Conservation (phyloP, 257 asterid species). For the Solanum lignicaule region DNA sequence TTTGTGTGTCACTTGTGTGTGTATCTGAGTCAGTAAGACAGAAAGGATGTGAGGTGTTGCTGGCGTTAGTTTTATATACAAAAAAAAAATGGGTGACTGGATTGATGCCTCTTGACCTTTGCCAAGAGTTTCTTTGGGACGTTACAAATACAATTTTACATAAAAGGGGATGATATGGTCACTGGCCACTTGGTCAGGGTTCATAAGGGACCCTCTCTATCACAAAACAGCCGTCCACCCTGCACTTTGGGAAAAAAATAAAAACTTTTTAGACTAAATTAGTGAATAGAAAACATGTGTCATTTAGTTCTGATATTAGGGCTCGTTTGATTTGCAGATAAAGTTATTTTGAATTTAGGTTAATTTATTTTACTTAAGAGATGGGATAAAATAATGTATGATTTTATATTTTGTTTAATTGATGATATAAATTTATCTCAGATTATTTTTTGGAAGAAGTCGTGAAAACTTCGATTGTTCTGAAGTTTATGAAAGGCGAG, state of each 20-base stretch:
- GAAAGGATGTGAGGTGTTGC: background rate
- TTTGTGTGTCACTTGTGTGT: background rate
- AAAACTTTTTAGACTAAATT: background rate
- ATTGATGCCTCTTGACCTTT: conserved; percentile 30
- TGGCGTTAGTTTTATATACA: background rate
- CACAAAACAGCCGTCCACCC: background rate
- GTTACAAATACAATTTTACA: background rate
- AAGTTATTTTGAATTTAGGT: too few relatives aligned
- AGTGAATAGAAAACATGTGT: background rate
- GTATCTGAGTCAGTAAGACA: background rate
- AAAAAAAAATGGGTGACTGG: background rate
- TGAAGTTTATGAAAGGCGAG: too few relatives aligned
- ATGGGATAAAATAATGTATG: too few relatives aligned
- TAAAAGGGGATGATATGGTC: background rate
- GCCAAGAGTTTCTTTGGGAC: conserved; percentile 15
- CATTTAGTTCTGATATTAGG: background rate
- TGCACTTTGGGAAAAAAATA: background rate
- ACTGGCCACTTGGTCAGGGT: background rate
- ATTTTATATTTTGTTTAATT: too few relatives aligned
- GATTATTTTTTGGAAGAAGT: too few relatives aligned
- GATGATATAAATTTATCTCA: too few relatives aligned
- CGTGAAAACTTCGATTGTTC: too few relatives aligned
- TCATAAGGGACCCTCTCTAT: background rate
- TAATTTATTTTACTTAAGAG: too few relatives aligned
- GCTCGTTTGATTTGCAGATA: too few relatives aligned